Conservation (phyloP, 371 early-diverging fungal species). For the Sporodiniella umbellata region DNA sequence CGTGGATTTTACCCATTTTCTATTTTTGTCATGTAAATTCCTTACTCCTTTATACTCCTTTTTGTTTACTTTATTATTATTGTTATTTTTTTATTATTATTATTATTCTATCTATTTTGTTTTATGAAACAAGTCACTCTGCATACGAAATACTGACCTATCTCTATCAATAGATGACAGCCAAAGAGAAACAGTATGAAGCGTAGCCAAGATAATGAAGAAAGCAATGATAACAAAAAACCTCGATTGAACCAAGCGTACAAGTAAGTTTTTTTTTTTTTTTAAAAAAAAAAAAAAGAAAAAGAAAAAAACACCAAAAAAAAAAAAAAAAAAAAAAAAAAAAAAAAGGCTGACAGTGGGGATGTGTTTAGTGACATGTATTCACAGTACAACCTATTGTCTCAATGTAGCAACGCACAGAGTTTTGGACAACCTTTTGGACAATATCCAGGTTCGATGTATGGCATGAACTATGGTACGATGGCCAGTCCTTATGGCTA, state of each 20-base stretch:
- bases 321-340: conserved; percentile 1
- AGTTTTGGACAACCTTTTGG: conserved; percentile 14
- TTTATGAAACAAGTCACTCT: too few relatives aligned
- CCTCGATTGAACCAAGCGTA: conserved; percentile 8
- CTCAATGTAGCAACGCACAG: conserved; percentile 12
- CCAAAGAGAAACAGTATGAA: conserved; percentile 9
- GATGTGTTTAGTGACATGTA: conserved; percentile 19
- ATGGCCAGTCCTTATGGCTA: conserved; percentile 1
- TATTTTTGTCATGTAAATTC: background rate
- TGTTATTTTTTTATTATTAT: too few relatives aligned
- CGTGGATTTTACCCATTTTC: background rate
- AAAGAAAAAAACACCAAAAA: conserved; percentile 1
- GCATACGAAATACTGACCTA: too few relatives aligned
- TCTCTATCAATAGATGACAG: too few relatives aligned
- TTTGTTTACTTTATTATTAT: too few relatives aligned
- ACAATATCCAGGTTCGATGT: conserved; percentile 16
- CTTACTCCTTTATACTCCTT: conserved; percentile 1
- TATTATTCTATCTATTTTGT: too few relatives aligned
- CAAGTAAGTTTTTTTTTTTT: too few relatives aligned
- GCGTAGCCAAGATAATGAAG: conserved; percentile 11
- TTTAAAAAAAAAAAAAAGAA: background rate
- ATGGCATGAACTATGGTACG: conserved; percentile 8
- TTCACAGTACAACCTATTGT: conserved; percentile 23
- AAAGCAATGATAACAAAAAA: conserved; percentile 4
- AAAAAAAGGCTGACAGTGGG: background rate